Base-by-base conservation (phyloP, 2,329 filamentous ascomycete genomes). In the Lachnellula occidentalis region DNA sequence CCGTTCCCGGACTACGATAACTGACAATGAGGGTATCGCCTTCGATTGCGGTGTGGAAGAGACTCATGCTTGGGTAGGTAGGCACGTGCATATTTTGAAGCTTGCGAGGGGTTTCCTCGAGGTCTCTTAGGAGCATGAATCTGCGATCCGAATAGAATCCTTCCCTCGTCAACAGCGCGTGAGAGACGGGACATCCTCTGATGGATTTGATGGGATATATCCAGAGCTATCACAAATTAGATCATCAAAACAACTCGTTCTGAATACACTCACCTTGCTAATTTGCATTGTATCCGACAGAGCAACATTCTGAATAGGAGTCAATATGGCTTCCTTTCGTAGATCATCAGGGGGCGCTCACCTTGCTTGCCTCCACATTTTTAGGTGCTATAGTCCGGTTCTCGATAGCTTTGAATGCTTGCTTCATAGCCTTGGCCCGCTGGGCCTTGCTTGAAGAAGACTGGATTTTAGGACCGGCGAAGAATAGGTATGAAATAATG, bases 191-290 rank as follows among this genome's bases (percentile, higher is more conserved):
- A 51, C 86, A 79, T 49, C 80, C 81, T 36, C 83, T 80, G n/a
- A 90, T 77, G 7, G 79, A 85, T 67, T 90, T 90, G 71, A 90
- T 84, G 42, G 87, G 86, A 68, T 90, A 89, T 47, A 87, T 76
- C 69, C 85, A 88, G 36, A 90, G 76, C 80, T 85, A 59, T 19
- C 41, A 22, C 19, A 15, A 6, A 21, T 43, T 15, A 43, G 41
- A 5, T 11, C 12, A 15, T 24, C 3, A 12, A 24, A 19, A 17
- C 15, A 41, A 8, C 6, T 11, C 9, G 36, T 51, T 11, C 31
- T 14, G 19, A 17, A 31, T 3, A 12, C 14, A 42, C 54, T 48
- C 55, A 66, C 64, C 52, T 67, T 58, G 21, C 55, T 60, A 39
- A 67, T 60, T 41, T 61, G 52, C 57, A 66, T 58, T 5, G 51